phyloP scores from a whole-genome alignment of 352 stramenopile species.

The Globisporangium paroecandrum region DNA sequence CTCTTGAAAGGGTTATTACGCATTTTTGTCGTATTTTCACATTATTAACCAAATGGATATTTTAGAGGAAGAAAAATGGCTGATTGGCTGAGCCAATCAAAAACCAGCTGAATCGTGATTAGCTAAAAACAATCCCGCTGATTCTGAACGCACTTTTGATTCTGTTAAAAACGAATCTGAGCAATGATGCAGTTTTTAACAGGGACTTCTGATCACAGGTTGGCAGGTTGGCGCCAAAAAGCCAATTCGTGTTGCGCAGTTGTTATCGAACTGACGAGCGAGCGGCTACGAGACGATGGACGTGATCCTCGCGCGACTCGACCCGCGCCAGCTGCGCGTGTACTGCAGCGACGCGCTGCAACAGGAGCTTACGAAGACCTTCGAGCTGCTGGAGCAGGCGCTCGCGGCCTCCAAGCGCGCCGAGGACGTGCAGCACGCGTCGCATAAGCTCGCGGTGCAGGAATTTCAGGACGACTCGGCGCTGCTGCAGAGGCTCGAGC shows the following conservation, averaged over 20 bases:
- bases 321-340: conserved; percentile 19
- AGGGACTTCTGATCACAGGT: no score
- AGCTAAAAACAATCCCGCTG: no score
- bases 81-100: no score
- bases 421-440: conserved; percentile 22
- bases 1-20: not conserved
- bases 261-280: not conserved
- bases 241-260: not conserved
- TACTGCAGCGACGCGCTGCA: conserved; percentile 21
- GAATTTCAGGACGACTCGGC: conserved; percentile 14
- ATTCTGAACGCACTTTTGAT: no score
- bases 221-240: not conserved
- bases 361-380: conserved; percentile 18
- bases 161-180: no score
- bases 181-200: no score
- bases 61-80: no score
- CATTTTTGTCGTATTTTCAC: no score
- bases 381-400: conserved; percentile 15
- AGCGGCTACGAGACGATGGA: conserved; percentile 17
- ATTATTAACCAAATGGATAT: no score
- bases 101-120: no score
- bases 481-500: conserved; percentile 12
- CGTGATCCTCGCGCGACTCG: conserved; percentile 22
- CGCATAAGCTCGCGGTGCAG: conserved; percentile 11
- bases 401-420: conserved; percentile 15